Evolutionary conservation across 768 basidiomycete species (phyloP).

Genomic region (Russula sp.): DNA sequence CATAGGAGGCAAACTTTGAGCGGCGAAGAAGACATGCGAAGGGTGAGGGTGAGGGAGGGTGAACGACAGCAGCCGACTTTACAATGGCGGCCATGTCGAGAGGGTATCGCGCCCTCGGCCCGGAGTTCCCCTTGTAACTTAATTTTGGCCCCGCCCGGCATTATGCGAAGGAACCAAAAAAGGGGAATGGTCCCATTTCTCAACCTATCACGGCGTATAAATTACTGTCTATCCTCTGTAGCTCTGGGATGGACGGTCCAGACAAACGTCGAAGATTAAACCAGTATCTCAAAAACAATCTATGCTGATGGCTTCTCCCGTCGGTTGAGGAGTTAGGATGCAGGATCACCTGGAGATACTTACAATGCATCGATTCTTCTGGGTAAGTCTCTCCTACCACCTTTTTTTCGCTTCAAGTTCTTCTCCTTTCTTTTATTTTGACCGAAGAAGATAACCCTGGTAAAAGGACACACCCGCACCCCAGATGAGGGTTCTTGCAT

Average conservation of each 20-base stretch:
- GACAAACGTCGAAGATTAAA: conserved; percentile 81
- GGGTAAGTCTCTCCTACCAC: conserved; percentile 2
- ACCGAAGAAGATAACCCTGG: conserved; percentile 83
- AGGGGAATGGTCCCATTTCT: conserved; percentile 22
- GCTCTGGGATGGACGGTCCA: conserved; percentile 70
- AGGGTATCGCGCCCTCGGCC: not conserved
- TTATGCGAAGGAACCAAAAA: not conserved
- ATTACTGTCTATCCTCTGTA: conserved; percentile 70
- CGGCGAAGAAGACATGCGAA: conserved; percentile 76
- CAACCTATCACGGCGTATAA: conserved; percentile 60
- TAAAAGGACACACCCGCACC: conserved; percentile 78
- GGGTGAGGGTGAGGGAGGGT: conserved; percentile 50
- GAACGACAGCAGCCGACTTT: conserved; percentile 18
- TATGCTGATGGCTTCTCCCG: conserved; percentile 87
- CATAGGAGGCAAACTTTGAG: conserved; percentile 78
- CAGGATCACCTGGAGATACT: conserved; percentile 88
- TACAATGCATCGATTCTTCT: conserved; percentile 43
- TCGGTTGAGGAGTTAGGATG: conserved; percentile 87
- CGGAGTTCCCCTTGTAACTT: conserved; percentile 15
- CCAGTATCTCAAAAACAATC: conserved; percentile 84
- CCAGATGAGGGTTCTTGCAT: conserved; percentile 33
- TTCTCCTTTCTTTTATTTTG: conserved; percentile 27
- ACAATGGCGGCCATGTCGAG: conserved; percentile 23
- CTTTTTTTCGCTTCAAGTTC: no score
- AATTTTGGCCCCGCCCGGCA: conserved; percentile 20